Percentiles rank a stretch among this genome's conserved stretches.
Conservation (phyloP, 2,329 filamentous ascomycete genomes). For the Phoma sp. region DNA sequence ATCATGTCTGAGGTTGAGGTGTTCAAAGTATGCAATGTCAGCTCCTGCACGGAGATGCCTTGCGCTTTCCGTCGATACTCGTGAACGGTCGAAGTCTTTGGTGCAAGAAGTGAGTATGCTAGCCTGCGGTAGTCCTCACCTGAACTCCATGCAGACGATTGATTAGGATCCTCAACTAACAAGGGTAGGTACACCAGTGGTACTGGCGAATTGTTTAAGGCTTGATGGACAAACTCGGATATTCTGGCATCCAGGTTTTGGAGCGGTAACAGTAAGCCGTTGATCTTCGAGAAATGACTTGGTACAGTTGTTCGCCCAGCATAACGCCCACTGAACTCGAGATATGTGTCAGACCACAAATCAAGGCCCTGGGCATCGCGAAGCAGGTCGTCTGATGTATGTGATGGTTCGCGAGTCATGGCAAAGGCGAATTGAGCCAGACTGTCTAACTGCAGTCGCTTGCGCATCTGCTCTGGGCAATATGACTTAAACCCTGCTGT, state of each 20-base stretch:
- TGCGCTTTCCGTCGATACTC: constrained; percentile 52
- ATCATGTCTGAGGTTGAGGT: constrained; percentile 19
- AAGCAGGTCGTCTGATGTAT: constrained; percentile 38
- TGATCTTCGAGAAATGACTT: constrained; percentile 4
- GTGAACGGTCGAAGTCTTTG: constrained; percentile 25
- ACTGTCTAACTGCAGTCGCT: constrained; percentile 53
- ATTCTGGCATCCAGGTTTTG: constrained; percentile 43
- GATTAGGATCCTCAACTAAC: constrained; percentile 59
- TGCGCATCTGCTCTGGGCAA: constrained; percentile 54
- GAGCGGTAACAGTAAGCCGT: constrained; percentile 8
- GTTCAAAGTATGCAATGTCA: constrained; percentile 2
- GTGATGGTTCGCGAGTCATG: constrained; percentile 44
- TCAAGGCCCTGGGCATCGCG: constrained; percentile 32
- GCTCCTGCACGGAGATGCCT: constrained; percentile 29
- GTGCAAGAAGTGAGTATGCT: constrained; percentile 49
- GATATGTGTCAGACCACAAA: constrained; percentile 27
- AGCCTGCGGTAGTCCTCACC: constrained; percentile 47
- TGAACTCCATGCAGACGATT: constrained; percentile 53
- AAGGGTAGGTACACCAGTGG: constrained; percentile 68
- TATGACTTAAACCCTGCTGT: constrained; percentile 47
- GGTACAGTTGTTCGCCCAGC: constrained; percentile 12
- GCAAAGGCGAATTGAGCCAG: constrained; percentile 52
- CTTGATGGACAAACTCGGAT: constrained; percentile 43
- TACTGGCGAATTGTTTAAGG: constrained; percentile 23
- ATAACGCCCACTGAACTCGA: constrained; percentile 44